Evolutionary conservation across 1,139 yeast species (phyloP).

Genomic region (Scheffersomyces titani): DNA sequence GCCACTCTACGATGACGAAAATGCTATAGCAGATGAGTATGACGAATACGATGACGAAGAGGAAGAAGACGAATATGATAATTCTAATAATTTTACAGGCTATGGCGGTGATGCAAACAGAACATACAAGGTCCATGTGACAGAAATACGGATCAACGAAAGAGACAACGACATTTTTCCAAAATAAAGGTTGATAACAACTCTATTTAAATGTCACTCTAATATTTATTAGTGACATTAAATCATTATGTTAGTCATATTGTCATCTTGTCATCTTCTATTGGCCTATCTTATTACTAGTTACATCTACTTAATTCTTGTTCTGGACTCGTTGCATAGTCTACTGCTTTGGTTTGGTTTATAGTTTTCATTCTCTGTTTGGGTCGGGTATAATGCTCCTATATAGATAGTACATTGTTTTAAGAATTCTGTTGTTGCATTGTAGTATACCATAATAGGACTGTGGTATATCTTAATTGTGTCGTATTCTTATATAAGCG

Average conservation of each 20-base stretch:
- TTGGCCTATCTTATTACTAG: neutral
- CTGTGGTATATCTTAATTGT: neutral
- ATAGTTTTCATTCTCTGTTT: neutral
- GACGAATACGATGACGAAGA: slow-evolving; percentile 10
- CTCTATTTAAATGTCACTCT: neutral
- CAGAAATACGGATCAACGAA: slow-evolving; percentile 53
- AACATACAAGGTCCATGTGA: slow-evolving; percentile 49
- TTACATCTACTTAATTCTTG: neutral
- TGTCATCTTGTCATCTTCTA: neutral
- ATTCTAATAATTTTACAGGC: slow-evolving; percentile 14
- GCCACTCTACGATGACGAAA: slow-evolving; percentile 10
- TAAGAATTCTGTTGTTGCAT: neutral
- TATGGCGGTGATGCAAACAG: slow-evolving; percentile 28
- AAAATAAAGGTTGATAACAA: neutral
- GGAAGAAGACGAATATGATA: slow-evolving; percentile 18
- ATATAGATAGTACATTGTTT: neutral
- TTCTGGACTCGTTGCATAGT: neutral
- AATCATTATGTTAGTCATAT: neutral
- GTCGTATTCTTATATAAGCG: neutral
- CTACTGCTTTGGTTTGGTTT: neutral
- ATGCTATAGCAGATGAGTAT: slow-evolving; percentile 12
- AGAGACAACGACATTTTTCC: slow-evolving; percentile 21
- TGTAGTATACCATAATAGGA: neutral
- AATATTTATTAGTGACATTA: neutral
- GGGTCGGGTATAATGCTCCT: neutral